Evolutionary conservation across 768 basidiomycete species (phyloP), one percentile per base, ranked within the genome.

Genomic region (Lactarius pseudohatsudake): DNA sequence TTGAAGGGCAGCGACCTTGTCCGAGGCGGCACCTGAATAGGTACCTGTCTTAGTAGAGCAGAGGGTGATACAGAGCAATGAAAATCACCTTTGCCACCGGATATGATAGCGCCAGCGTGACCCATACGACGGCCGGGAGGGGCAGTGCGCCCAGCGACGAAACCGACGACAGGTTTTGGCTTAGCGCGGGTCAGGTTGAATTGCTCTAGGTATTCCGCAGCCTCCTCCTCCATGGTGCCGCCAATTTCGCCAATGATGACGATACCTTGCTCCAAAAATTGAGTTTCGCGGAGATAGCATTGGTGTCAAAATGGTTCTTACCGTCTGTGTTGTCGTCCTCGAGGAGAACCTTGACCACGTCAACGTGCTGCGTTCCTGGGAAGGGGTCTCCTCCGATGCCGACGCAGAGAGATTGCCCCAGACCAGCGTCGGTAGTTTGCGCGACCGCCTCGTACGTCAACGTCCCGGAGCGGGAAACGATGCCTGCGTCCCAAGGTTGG

Each of bases 181-280:
- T 88, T 81, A 63, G 78, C 78, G 61, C 91, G 85, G 32, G 90
- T 94, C 80, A 93, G 92, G 83, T 99, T 99, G 82, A 92, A 90
- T 77, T 85, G 83, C 76, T 92, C 91, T 63, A 99, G 81, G 79
- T 96, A 98, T 72, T 95, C 97, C 6, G 97, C 97, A 8, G 97
- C 97, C 70, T 98, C 96, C 77, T 99, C 97, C 79, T 99, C 97
- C 96, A 98, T 97, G 9, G 93, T 90, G 26, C 97, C 97, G 69
- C 97, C 97, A 72, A 99, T 99, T 80, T 99, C 97, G 67, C 97
- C 97, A 72, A 99, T 99, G 69, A 98, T 82, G 69, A 99, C 96
- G 70, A 99, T 96, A 72, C 96, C 92, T 41, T 94, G 50, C 5
- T 15, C 56, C 40, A 40, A 26, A 34, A 53, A 43, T 66, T 70